phyloP scores from a whole-genome alignment of 2,329 filamentous ascomycete species.

The Aspergillus floridensis region DNA sequence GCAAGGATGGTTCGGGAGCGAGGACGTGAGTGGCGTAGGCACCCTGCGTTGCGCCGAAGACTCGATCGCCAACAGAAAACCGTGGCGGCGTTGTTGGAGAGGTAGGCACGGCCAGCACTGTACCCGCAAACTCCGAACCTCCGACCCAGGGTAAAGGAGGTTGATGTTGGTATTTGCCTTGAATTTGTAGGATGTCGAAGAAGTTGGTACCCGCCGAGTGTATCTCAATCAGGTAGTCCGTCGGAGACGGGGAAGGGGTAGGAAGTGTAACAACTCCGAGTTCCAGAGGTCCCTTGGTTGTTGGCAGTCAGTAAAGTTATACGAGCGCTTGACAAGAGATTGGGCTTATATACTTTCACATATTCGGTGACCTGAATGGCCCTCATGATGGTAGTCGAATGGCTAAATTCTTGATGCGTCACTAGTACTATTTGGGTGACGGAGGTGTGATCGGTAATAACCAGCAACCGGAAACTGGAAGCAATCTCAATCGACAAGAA shows the following conservation, averaged over 20 bases:
- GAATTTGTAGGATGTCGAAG: slow-evolving; percentile 93
- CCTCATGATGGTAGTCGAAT: slow-evolving; percentile 57
- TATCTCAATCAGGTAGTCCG: slow-evolving; percentile 84
- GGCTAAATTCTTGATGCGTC: neutral
- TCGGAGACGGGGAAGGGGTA: slow-evolving; percentile 66
- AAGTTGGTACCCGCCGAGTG: slow-evolving; percentile 90
- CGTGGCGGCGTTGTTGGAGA: slow-evolving; percentile 48
- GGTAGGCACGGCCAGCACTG: slow-evolving; percentile 66
- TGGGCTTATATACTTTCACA: slow-evolving; percentile 58
- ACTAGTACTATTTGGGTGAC: neutral
- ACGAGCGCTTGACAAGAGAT: neutral
- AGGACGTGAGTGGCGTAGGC: slow-evolving; percentile 77
- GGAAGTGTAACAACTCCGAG: slow-evolving; percentile 73
- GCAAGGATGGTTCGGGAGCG: slow-evolving; percentile 64
- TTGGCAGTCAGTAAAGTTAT: slow-evolving; percentile 2
- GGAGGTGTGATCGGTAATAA: neutral
- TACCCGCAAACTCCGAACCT: slow-evolving; percentile 82
- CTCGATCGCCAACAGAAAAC: slow-evolving; percentile 74
- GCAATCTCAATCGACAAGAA: neutral
- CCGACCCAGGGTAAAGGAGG: slow-evolving; percentile 84
- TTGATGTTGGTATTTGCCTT: slow-evolving; percentile 93
- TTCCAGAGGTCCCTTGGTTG: slow-evolving; percentile 67
- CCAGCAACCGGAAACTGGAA: neutral
- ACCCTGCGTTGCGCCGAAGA: slow-evolving; percentile 85
- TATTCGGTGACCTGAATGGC: slow-evolving; percentile 73